Conservation (phyloP, 2,329 filamentous ascomycete genomes). For the Trematosphaeria pertusa region DNA sequence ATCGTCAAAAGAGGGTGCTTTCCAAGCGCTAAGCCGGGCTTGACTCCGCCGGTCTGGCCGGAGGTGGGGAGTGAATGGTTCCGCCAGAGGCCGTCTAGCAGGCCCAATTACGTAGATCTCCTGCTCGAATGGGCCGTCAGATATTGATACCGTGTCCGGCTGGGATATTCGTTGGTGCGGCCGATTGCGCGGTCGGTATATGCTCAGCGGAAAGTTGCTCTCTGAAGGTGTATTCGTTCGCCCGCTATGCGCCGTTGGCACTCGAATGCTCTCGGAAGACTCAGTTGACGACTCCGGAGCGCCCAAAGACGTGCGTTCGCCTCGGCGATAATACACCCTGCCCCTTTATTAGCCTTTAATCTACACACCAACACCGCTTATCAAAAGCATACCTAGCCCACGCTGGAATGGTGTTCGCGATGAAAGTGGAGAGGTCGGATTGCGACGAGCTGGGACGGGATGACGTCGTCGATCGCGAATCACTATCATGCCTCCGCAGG, state of each 20-base stretch:
- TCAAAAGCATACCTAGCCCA: slow-evolving; percentile 43
- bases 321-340: slow-evolving; percentile 47
- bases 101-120: slow-evolving; percentile 37
- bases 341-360: slow-evolving; percentile 23
- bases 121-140: slow-evolving; percentile 38
- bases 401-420: slow-evolving; percentile 45
- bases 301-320: slow-evolving; percentile 43
- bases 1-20: slow-evolving; percentile 74
- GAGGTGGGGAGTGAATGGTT: slow-evolving; percentile 45
- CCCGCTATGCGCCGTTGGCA: slow-evolving; percentile 45
- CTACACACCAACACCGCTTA: not conserved
- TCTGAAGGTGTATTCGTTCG: slow-evolving; percentile 47
- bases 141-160: slow-evolving; percentile 37
- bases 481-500: slow-evolving; percentile 41
- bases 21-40: slow-evolving; percentile 68
- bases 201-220: slow-evolving; percentile 44
- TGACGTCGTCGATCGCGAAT: slow-evolving; percentile 38
- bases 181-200: slow-evolving; percentile 48
- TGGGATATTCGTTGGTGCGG: slow-evolving; percentile 41
- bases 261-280: slow-evolving; percentile 37
- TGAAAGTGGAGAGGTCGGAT: slow-evolving; percentile 43
- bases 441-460: slow-evolving; percentile 46
- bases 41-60: slow-evolving; percentile 52
- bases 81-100: slow-evolving; percentile 32
- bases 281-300: slow-evolving; percentile 42